Evolutionary conservation across 441 rosid genomes (phyloP), one percentile per base, ranked within the genome.

Genomic region (Melastoma candidum): DNA sequence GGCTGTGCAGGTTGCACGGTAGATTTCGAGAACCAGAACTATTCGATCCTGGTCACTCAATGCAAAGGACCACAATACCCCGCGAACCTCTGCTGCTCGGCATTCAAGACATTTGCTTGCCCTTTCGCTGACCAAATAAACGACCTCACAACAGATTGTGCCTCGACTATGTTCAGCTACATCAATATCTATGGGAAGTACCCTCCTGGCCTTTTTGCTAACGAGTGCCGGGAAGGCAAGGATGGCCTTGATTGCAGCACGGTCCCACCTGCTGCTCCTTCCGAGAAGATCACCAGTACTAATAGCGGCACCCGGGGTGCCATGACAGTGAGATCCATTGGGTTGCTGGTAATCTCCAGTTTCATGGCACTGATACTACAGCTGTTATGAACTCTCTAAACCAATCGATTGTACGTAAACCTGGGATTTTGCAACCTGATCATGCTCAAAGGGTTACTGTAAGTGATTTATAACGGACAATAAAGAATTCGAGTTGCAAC

Each of bases 1-100:
- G 41, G 6, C 8, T 6, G 7, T 41, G 67, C 70, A 81, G 82
- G 59, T 13, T 83, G 90, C 74, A 4, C 69, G 29, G 76, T 63
- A 56, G 71, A 76, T 59, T 80, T 83, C 39, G 74, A 73, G 54
- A 64, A 39, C 51, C 70, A 74, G 68, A 78, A 80, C 53, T 80
- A 83, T 81, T 71, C 82, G 45, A 51, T 76, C 68, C 50, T 83
- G 47, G 78, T 84, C 43, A 74, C 70, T 69, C 52, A 39, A 55
- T 83, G 86, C 77, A 83, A 78, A 68, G 86, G 86, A 58, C 90
- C 90, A n/a, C 67, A 73, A 11, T 80, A 83, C 66, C 69, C 75
- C 2, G 58, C 72, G 0, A 58, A 68, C 5, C 46, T 17, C 44
- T 83, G 90, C 39, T 80, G 86, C 36, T 39, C 39, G 0, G 79